phyloP scores from a whole-genome alignment of 2,329 filamentous ascomycete genomes.

The Trichoderma asperellum region DNA sequence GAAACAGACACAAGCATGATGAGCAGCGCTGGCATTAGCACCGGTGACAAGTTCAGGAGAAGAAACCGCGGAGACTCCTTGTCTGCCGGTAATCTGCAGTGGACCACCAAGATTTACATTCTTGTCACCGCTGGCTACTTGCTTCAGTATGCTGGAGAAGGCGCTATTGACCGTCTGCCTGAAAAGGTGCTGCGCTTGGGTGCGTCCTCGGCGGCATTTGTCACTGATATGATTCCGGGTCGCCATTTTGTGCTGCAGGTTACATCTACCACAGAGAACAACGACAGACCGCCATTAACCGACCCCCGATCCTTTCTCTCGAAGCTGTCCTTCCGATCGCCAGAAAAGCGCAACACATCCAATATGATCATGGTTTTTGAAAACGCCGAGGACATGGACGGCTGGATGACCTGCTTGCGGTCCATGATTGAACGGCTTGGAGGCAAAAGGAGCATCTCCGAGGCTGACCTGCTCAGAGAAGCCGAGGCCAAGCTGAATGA shows the following conservation, averaged over 20 bases:
- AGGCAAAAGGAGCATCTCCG: slow-evolving; percentile 65
- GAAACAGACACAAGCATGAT: slow-evolving; percentile 5
- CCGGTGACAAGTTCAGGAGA: slow-evolving; percentile 31
- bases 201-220: slow-evolving; percentile 78
- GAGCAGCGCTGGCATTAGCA: slow-evolving; percentile 6
- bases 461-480: slow-evolving; percentile 55
- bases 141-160: slow-evolving; percentile 73
- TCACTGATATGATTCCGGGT: slow-evolving; percentile 77
- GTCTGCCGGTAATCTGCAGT: slow-evolving; percentile 22
- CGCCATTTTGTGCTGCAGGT: slow-evolving; percentile 81
- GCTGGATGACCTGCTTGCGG: slow-evolving; percentile 71
- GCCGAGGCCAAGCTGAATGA: slow-evolving; percentile 37
- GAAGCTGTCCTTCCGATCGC: slow-evolving; percentile 61
- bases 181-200: slow-evolving; percentile 74
- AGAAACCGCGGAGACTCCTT: slow-evolving; percentile 30
- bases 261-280: slow-evolving; percentile 65
- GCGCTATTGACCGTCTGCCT: slow-evolving; percentile 70
- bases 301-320: slow-evolving; percentile 67
- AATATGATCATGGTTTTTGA: slow-evolving; percentile 76
- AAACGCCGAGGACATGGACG: slow-evolving; percentile 73
- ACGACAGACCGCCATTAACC: slow-evolving; percentile 56
- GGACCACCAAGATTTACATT: slow-evolving; percentile 66
- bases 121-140: slow-evolving; percentile 72
- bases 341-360: slow-evolving; percentile 59
- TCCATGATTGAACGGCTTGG: slow-evolving; percentile 71